Conservation (phyloP, 192 early-diverging fungal genomes). For the Coemansia sp. region DNA sequence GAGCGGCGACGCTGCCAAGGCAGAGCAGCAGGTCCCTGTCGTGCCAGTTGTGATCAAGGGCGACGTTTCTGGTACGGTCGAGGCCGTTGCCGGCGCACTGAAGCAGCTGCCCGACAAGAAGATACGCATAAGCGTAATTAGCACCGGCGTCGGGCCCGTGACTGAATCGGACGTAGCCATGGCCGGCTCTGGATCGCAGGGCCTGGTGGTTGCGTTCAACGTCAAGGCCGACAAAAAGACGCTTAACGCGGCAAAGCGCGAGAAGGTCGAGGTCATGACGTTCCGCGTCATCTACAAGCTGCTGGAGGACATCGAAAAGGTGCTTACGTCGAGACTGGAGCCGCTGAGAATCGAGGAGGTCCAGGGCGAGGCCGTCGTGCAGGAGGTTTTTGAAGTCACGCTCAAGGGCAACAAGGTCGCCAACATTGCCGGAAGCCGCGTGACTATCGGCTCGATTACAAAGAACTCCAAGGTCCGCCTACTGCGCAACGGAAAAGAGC, state of each 20-base stretch:
- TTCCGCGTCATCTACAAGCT: constrained; percentile 90
- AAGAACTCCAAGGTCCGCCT: constrained; percentile 62
- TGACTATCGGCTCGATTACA: constrained; percentile 70
- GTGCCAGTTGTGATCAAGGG: constrained; percentile 54
- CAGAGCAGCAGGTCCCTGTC: constrained; percentile 1
- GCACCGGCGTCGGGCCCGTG: constrained; percentile 80
- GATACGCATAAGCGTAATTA: constrained; percentile 68
- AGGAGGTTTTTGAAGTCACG: constrained; percentile 81
- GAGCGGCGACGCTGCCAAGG: background rate
- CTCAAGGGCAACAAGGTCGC: constrained; percentile 69
- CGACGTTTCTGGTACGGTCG: constrained; percentile 91
- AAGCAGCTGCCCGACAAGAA: constrained; percentile 74
- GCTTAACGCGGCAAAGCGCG: constrained; percentile 56
- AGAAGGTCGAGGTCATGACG: constrained; percentile 63
- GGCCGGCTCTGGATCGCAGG: constrained; percentile 58
- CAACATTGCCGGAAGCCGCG: constrained; percentile 79
- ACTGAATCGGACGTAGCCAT: constrained; percentile 82
- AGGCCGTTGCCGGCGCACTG: constrained; percentile 78
- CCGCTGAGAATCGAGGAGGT: constrained; percentile 73
- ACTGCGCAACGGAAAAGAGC: constrained; percentile 61
- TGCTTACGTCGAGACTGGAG: constrained; percentile 71
- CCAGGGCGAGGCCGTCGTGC: constrained; percentile 83
- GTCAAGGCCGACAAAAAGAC: constrained; percentile 79
- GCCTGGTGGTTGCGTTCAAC: constrained; percentile 82
- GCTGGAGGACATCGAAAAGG: constrained; percentile 83